Evolutionary conservation across 1,284 basidiomycete species (phyloP).

Genomic region (Moesziomyces sp.): DNA sequence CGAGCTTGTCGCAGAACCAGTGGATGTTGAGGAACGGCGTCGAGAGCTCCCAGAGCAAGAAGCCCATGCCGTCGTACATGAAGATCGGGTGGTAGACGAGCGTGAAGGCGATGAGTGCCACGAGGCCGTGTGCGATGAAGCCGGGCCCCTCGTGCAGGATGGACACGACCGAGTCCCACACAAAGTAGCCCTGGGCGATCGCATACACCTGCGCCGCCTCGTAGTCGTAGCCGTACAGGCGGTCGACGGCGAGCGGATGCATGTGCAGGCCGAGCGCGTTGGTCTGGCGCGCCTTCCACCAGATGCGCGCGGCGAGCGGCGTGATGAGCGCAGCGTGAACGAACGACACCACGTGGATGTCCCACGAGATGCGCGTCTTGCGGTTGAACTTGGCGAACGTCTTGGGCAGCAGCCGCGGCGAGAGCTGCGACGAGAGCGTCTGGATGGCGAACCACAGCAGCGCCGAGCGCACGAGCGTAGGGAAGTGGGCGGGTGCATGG

Average conservation of each 20-base stretch:
- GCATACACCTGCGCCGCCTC: slow-evolving; percentile 58
- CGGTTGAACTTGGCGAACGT: slow-evolving; percentile 58
- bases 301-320: slow-evolving; percentile 51
- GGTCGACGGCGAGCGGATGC: slow-evolving; percentile 43
- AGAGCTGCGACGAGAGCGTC: slow-evolving; percentile 55
- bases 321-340: slow-evolving; percentile 58
- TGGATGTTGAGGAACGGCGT: slow-evolving; percentile 69
- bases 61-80: slow-evolving; percentile 67
- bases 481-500: slow-evolving; percentile 56
- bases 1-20: slow-evolving; percentile 69
- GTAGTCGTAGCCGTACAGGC: slow-evolving; percentile 64
- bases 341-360: slow-evolving; percentile 67
- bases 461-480: slow-evolving; percentile 60
- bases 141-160: slow-evolving; percentile 65
- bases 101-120: slow-evolving; percentile 62
- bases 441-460: slow-evolving; percentile 65
- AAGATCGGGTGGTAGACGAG: slow-evolving; percentile 67
- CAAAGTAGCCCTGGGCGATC: slow-evolving; percentile 63
- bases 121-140: slow-evolving; percentile 68
- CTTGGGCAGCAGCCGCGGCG: slow-evolving; percentile 61
- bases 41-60: slow-evolving; percentile 68
- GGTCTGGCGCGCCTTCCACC: slow-evolving; percentile 50
- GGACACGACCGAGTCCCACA: slow-evolving; percentile 67
- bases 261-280: slow-evolving; percentile 36
- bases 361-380: slow-evolving; percentile 65